These are phyloP conservation scores for Tremella fuciformis DNA, from an alignment of 768 basidiomycete genomes.

Conservation along the genomic window DNA sequence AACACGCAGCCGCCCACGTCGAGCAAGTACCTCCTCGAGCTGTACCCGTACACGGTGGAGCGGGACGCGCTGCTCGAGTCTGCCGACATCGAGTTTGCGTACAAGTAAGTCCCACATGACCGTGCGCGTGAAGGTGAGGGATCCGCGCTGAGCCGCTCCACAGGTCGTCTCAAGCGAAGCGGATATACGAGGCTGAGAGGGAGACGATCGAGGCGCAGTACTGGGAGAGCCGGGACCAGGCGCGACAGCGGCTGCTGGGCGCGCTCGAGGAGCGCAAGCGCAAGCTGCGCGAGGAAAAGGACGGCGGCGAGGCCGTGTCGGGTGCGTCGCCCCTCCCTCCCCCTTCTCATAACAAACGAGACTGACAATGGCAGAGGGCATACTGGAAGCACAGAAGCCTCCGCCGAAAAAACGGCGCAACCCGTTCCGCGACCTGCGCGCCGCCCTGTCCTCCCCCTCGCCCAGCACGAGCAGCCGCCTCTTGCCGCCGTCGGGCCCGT, in stretches of 20 bases:
- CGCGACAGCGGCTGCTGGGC: conserved; percentile 51
- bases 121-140: not conserved
- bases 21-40: conserved; percentile 48
- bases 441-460: conserved; percentile 9
- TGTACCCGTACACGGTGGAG: conserved; percentile 53
- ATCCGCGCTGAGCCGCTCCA: not conserved
- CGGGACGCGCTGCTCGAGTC: conserved; percentile 52
- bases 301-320: conserved; percentile 53
- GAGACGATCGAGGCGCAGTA: conserved; percentile 55
- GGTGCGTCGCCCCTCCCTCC: conserved; percentile 43
- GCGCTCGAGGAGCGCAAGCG: conserved; percentile 53
- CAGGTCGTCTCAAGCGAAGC: conserved; percentile 43
- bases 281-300: conserved; percentile 55
- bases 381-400: conserved; percentile 43
- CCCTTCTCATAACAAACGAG: not conserved
- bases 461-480: conserved; percentile 3
- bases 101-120: conserved; percentile 42
- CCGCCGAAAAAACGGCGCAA: conserved; percentile 36
- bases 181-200: conserved; percentile 53
- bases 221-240: conserved; percentile 52
- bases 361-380: conserved; percentile 25
- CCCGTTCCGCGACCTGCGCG: conserved; percentile 19
- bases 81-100: conserved; percentile 52
- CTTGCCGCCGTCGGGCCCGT: conserved; percentile 3
- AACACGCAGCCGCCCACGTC: conserved; percentile 46